Base-by-base conservation (phyloP, 257 asterid species). In the Paraleonurus japonicus region DNA sequence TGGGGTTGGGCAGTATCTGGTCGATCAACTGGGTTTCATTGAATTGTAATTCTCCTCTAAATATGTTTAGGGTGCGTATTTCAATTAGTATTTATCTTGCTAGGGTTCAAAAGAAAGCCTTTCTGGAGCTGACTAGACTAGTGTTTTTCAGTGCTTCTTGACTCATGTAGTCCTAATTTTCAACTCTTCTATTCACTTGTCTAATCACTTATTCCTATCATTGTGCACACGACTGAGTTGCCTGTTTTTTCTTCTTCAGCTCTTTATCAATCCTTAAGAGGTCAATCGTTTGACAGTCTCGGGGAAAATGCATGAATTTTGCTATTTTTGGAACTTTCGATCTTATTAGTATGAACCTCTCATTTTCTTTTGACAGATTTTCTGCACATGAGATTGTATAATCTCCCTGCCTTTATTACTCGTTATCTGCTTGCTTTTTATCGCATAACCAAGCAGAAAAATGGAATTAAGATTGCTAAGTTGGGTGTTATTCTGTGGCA, bases 401-500 rank as follows among this genome's bases (percentile, higher is more conserved):
- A 24, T 51, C 61, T 61, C 20, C 53, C 41, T 32, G 8, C 50
- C 27, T 27, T 8, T 54, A 22, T 23, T 10, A 33, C 75, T 47
- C 12, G 8, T 32, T 37, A 41, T 51, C 37, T 58, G 68, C 64
- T 64, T 57, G 70, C 70, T 62, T 19, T 17, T 60, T 9, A 60
- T 60, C 47, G 16, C 24, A 27, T 8, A 30, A 30, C n/a, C 63
- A 26, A 59, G 43, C 65, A 33, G 67, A 61, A 61, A 3, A 8
- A 32, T 16, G 50, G 15, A 33, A 19, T 16, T 9, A 30, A 33
- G 39, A 17, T 61, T 76, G 76, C 83, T 83, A 75, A 87, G 51
- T 70, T 57, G 41, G 65, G 65, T 51, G 58, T 41, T 76, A 84
- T 75, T 73, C 61, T 79, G 84, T 86, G 92, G 85, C 99, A 94